Evolutionary conservation across 2,329 filamentous ascomycete genomes (phyloP), one percentile per base, ranked within the genome.

Genomic region (Exutisphaerella laricina): DNA sequence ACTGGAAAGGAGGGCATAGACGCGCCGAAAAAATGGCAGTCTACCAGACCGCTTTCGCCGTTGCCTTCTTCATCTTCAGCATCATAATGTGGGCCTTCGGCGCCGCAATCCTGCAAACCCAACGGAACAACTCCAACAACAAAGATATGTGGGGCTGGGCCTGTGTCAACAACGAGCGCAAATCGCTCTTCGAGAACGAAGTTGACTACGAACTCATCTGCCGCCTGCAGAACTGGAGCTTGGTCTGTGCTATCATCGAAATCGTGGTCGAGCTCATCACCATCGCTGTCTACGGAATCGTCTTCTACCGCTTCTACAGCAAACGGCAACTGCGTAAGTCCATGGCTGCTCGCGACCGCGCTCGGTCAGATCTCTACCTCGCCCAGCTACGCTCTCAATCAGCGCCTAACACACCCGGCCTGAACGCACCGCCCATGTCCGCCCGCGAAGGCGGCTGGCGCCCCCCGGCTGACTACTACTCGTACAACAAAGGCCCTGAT

Each of bases 91-190:
- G 92, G 92, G 82, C 83, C 41, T 72, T 92, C 23, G 88, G 87
- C 22, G 89, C 89, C 28, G 87, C 82, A 45, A 70, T 95, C 43
- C 78, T 96, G 58, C 88, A 97, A 63, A 78, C 84, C 58, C 80
- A 80, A 44, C 85, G 83, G 63, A 77, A 80, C 58, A 85, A 77
- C 61, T 79, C 79, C 60, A 70, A 79, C 52, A 85, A 85, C 60
- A 80, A 95, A 66, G 92, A 98, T 66, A 79, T 98, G 67, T 98
- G 92, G 92, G 89, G 90, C 46, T 98, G 92, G 92, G 80, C 88
- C n/a, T 98, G 92, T 66, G 84, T 89, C 44, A 78, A 94, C 59
- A 97, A 96, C 66, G 80, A 82, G 53, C 82, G 60, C 22, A 72
- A 82, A 42, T 69, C 88, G 38, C 70, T 95, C 40, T 97, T 90